Evolutionary conservation across 78 protist genomes (phyloP).

Genomic region (Tieghemostelium lacteum): DNA sequence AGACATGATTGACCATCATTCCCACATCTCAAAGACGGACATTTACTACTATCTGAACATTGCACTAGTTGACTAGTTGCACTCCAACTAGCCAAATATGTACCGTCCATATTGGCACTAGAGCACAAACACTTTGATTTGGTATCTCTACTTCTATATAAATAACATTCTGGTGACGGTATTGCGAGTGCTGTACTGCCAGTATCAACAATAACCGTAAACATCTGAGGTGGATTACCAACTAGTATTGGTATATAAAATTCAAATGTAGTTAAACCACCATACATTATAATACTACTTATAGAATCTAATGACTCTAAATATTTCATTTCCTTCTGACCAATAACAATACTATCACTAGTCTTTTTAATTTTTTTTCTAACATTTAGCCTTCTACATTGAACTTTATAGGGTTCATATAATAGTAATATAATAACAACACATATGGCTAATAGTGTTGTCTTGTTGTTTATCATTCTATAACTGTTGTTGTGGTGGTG

Average conservation of each 20-base stretch:
- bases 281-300: slow-evolving; percentile 10
- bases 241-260: slow-evolving; percentile 46
- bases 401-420: too few species aligned
- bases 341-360: too few species aligned
- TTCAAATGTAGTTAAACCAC: slow-evolving; percentile 35
- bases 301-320: too few species aligned
- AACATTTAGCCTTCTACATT: too few species aligned
- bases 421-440: too few species aligned
- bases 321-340: too few species aligned
- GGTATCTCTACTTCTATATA: neutral
- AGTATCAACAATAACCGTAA: slow-evolving; percentile 54
- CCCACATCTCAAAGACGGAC: too few species aligned
- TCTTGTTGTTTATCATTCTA: too few species aligned
- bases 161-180: slow-evolving; percentile 23
- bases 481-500: too few species aligned
- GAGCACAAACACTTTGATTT: slow-evolving; percentile 34
- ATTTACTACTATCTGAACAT: neutral
- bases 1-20: neutral
- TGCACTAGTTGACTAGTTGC: neutral
- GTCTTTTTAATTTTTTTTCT: too few species aligned
- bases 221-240: slow-evolving; percentile 72
- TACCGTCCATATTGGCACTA: neutral
- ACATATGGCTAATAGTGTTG: too few species aligned
- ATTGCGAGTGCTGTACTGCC: slow-evolving; percentile 47
- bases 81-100: neutral